Percentiles rank a stretch among this genome's conserved stretches.
Conservation (phyloP, 2,329 filamentous ascomycete genomes). For the Ascochyta clinopodiicola region DNA sequence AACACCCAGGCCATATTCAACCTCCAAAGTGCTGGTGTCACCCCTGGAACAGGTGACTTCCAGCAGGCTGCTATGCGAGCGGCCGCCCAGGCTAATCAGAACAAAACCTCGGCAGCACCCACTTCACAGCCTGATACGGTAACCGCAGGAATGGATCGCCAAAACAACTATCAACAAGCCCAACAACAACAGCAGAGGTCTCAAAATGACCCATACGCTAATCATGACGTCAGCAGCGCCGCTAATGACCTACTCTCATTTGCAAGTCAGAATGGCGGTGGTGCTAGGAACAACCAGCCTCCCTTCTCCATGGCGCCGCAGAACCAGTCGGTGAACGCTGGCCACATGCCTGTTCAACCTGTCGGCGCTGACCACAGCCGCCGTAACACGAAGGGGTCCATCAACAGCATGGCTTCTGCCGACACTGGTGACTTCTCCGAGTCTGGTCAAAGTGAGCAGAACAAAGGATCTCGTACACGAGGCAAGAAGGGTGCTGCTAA, state of each 20-base stretch:
- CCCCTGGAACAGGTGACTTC: constrained; percentile 90
- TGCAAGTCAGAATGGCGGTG: constrained; percentile 70
- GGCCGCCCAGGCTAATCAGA: constrained; percentile 58
- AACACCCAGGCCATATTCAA: constrained; percentile 84
- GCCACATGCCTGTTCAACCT: constrained; percentile 57
- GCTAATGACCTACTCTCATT: constrained; percentile 94
- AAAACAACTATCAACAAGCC: constrained; percentile 60
- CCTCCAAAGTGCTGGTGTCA: constrained; percentile 80
- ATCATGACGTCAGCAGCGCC: constrained; percentile 90
- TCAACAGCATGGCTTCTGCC: constrained; percentile 64
- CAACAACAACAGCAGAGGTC: constrained; percentile 46
- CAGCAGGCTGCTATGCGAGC: constrained; percentile 90
- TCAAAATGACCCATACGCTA: constrained; percentile 73
- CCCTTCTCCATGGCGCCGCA: constrained; percentile 53
- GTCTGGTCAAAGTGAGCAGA: constrained; percentile 68
- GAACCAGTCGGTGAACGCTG: constrained; percentile 47
- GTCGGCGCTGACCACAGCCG: constrained; percentile 59
- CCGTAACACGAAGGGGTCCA: constrained; percentile 57
- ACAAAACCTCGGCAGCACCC: constrained; percentile 51
- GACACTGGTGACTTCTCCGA: constrained; percentile 73
- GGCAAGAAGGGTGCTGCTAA: constrained; percentile 46
- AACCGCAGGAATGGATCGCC: constrained; percentile 59
- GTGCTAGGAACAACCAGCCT: constrained; percentile 61
- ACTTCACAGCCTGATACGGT: constrained; percentile 55
- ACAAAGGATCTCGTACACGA: constrained; percentile 59